Conservation (phyloP, 2,329 filamentous ascomycete species). For the Dryadomyces quercivorus region DNA sequence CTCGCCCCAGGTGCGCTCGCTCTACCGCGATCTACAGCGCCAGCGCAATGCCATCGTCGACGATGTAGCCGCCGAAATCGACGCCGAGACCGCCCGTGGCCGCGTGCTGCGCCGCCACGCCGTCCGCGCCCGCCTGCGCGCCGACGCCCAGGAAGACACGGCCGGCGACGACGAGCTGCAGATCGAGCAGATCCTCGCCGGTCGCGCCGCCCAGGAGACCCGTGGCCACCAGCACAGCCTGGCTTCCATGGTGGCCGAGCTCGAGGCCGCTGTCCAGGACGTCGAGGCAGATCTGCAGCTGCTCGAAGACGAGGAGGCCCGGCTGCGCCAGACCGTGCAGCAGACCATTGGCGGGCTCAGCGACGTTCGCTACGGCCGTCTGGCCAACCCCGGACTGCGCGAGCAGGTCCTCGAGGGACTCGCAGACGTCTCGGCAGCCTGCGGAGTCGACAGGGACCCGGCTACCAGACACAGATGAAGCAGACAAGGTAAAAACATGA, state of each 20-base stretch:
- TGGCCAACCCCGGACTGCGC: conserved; percentile 50
- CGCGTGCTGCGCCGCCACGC: conserved; percentile 46
- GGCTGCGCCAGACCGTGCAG: conserved; percentile 47
- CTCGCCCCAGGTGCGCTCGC: conserved; percentile 52
- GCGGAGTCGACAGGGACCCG: conserved; percentile 17
- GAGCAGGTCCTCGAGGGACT: conserved; percentile 59
- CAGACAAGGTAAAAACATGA: too few species aligned
- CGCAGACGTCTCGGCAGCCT: conserved; percentile 49
- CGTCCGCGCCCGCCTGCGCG: conserved; percentile 36
- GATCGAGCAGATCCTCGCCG: conserved; percentile 41
- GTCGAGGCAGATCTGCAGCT: conserved; percentile 56
- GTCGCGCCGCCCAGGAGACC: too few species aligned
- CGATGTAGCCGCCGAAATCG: conserved; percentile 51
- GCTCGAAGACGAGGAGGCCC: conserved; percentile 52
- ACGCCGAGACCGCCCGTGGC: conserved; percentile 48
- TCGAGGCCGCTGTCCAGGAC: conserved; percentile 53
- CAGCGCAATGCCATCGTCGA: conserved; percentile 60
- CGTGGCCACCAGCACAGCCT: conserved; percentile 24
- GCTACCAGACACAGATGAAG: too few species aligned
- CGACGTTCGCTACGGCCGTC: conserved; percentile 69
- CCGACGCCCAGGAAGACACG: conserved; percentile 36
- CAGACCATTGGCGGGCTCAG: conserved; percentile 62
- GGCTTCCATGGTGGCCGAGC: conserved; percentile 51
- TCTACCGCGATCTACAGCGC: conserved; percentile 72
- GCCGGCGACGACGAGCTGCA: conserved; percentile 55